Base-by-base conservation (phyloP, 2,329 filamentous ascomycete species). In the Epichloe coenophiala region DNA sequence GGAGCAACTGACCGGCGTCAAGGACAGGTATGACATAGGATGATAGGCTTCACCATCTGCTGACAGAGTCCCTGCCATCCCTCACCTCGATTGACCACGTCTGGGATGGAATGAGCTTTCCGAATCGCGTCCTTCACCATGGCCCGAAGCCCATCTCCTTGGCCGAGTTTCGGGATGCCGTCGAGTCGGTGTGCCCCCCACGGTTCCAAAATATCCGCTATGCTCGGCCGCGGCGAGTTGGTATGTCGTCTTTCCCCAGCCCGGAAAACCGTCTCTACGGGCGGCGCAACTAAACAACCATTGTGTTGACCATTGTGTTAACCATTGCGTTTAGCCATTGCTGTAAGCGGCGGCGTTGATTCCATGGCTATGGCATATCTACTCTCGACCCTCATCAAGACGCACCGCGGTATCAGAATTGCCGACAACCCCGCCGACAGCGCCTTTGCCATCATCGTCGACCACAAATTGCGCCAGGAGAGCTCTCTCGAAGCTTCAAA, bases 361-460 rank as follows among this genome's bases (percentile, higher is more conserved):
- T 97, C 91, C n/a, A 98, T 97, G 90, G 91, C 91, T 31, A 73
- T 98, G 53, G 88, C 89, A 50, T 81, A 74, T 53, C 75, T 97
- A 37, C 87, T 86, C 62, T 75, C 73, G 46, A 66, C 71, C 44
- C 59, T 76, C 37, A 65, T 67, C 38, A 62, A 54, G 3, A 53
- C 54, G 3, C 60, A 69, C 44, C 60, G 60, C 2, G 52, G 57
- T 27, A 59, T 71, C 54, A 66, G 56, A 42, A 60, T 80, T 27
- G 68, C 68, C 36, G 75, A 75, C 58, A 71, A 74, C 53, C 67
- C 71, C 13, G 59, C 71, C 38, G 55, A 58, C 11, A 57, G 59
- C 39, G 73, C 75, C 51, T 58, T 65, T 33, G 74, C 67, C 43
- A 56, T 80, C 47, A 66, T 83, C 5, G 63, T 85, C 52, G 75